Base-by-base conservation (phyloP, 2,329 filamentous ascomycete genomes). In the Parascedosporium putredinis region DNA sequence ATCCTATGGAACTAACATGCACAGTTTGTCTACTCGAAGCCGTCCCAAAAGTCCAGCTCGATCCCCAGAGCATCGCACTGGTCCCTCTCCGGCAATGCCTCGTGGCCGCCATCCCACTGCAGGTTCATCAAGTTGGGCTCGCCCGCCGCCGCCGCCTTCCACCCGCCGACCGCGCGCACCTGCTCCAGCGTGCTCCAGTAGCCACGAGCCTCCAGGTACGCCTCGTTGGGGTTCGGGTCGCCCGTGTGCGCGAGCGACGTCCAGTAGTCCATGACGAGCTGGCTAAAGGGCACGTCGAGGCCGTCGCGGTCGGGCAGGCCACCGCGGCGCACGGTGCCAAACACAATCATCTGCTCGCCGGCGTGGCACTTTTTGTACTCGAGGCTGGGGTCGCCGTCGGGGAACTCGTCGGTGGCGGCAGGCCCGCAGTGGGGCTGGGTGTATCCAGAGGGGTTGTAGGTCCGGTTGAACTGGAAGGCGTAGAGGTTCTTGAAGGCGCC, bases 321-420 rank as follows among this genome's bases (percentile, higher is more conserved):
- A 3, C 50, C 57, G 24, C 63, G 60, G 4, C 51, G 49, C n/a
- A 58, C 55, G 5, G 59, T 67, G 22, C 62, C 67, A 51, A 69
- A 67, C 4, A 64, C 62, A n/a, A 64, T 55, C 50, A 63, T 58
- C 49, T 67, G 61, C 50, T 69, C 66, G 8, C 65, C 66, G 1
- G 61, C 64, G 49, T 70, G 67, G 56, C 67, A 71, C 53, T 67
- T 68, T 55, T 62, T 64, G 56, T 70, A 70, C 50, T 69, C 66
- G 3, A 47, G 45, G n/a, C 60, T 55, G 2, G 62, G 64, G 50
- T 68, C 61, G 18, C 63, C 62, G 42, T 64, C 52, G 6, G 64
- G 66, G 6, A 58, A 56, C 0, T 52, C 51, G 1, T 55, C 50
- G 0, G 62, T 62, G 14, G 55, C 50, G 2, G 60, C 58, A 12